Conservation (phyloP, 352 stramenopile genomes). For the Phytophthora sp. region DNA sequence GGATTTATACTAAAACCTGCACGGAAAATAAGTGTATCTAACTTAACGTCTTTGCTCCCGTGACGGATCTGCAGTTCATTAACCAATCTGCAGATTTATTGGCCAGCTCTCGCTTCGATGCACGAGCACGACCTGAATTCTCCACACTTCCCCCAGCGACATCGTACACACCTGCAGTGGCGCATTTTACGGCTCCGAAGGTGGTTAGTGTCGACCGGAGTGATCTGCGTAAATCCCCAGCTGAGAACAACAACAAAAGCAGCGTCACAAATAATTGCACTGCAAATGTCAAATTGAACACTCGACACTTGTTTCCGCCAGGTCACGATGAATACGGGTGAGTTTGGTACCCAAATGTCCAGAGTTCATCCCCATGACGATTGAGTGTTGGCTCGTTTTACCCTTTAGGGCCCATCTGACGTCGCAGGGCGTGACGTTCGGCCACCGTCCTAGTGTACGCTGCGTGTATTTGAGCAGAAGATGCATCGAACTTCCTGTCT, state of each 20-base stretch:
- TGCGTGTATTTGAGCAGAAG: slow-evolving; percentile 6
- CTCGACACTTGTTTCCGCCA: slow-evolving; percentile 29
- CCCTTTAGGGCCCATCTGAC: slow-evolving; percentile 42
- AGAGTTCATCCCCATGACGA: slow-evolving; percentile 16
- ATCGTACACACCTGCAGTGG: slow-evolving; percentile 47
- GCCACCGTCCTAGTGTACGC: slow-evolving; percentile 68
- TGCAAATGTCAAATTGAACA: slow-evolving; percentile 20
- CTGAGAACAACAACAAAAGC: slow-evolving; percentile 8
- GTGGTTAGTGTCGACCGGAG: slow-evolving; percentile 62
- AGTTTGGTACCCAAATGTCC: slow-evolving; percentile 20
- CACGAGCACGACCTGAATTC: slow-evolving; percentile 60
- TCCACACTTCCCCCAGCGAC: slow-evolving; percentile 41
- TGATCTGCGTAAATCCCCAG: slow-evolving; percentile 37
- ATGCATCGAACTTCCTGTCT: slow-evolving; percentile 8
- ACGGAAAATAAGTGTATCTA: slow-evolving; percentile 9
- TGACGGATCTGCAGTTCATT: slow-evolving; percentile 55
- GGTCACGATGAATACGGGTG: slow-evolving; percentile 54
- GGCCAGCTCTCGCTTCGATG: slow-evolving; percentile 63
- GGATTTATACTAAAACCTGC: slow-evolving; percentile 15
- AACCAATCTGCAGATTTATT: slow-evolving; percentile 64
- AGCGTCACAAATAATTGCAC: background rate
- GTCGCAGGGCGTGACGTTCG: slow-evolving; percentile 67
- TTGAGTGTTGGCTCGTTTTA: slow-evolving; percentile 6
- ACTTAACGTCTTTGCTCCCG: slow-evolving; percentile 14
- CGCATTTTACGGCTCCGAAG: slow-evolving; percentile 45